Conservation (phyloP, 805 yeast species). For the Metschnikowia continentalis region DNA sequence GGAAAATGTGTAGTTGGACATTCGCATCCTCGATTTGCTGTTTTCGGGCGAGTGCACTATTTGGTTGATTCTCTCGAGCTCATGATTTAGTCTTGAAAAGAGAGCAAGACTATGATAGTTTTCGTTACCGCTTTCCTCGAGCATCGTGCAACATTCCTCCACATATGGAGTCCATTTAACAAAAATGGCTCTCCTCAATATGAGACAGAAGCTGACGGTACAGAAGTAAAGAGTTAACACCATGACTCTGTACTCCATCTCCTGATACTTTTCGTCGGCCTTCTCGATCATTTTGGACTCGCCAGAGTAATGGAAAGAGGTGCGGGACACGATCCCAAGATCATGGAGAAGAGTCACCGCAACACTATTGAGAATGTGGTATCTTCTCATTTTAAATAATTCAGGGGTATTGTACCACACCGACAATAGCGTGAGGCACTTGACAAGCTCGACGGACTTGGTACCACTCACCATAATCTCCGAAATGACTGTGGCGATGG, state of each 20-base stretch:
- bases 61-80: constrained; percentile 59
- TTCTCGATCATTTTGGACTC: constrained; percentile 9
- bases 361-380: constrained; percentile 62
- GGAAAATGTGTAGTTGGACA: constrained; percentile 36
- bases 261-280: constrained; percentile 17
- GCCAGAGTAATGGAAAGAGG: constrained; percentile 21
- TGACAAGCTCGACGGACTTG: constrained; percentile 64
- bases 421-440: constrained; percentile 55
- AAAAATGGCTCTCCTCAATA: constrained; percentile 58
- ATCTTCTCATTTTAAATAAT: constrained; percentile 71
- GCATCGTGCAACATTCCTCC: constrained; percentile 52
- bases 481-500: constrained; percentile 46
- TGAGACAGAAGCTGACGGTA: constrained; percentile 60
- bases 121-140: constrained; percentile 36
- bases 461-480: constrained; percentile 68
- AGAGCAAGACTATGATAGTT: constrained; percentile 45
- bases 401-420: constrained; percentile 86
- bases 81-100: constrained; percentile 55
- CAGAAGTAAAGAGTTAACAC: constrained; percentile 58
- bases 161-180: constrained; percentile 64
- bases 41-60: constrained; percentile 40
- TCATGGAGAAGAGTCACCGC: constrained; percentile 71
- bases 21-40: constrained; percentile 20
- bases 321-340: constrained; percentile 62
- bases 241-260: constrained; percentile 46